Conservation (phyloP, 805 yeast species). For the Metschnikowia hibisci region DNA sequence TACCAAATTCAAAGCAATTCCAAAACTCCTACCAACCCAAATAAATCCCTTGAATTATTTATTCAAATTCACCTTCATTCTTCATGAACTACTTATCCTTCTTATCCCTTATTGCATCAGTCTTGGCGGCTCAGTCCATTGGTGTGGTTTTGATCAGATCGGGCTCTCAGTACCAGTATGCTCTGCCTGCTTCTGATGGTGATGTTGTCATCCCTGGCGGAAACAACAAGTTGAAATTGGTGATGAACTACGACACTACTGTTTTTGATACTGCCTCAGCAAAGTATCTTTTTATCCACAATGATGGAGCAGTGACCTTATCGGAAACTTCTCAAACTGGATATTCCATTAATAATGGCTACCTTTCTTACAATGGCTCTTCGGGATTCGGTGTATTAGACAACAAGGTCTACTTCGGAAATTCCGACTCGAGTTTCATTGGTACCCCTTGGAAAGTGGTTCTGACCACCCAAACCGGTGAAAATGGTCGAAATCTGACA, state of each 20-base stretch:
- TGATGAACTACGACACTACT: constrained; percentile 20
- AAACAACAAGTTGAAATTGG: constrained; percentile 11
- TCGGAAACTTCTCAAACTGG: constrained; percentile 1
- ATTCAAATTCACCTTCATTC: no score
- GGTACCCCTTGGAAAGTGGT: not conserved
- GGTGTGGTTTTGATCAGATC: constrained; percentile 20
- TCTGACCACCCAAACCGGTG: not conserved
- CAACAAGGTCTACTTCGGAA: not conserved
- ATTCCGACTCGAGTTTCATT: not conserved
- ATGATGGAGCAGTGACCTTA: constrained; percentile 3
- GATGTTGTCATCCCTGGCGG: constrained; percentile 7
- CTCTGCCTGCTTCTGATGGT: constrained; percentile 4
- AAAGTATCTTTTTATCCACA: constrained; percentile 12
- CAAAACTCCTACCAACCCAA: no score
- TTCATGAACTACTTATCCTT: constrained; percentile 12
- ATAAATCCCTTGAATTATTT: no score
- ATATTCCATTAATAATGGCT: constrained; percentile 9
- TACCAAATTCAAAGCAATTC: no score
- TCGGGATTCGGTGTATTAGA: not conserved
- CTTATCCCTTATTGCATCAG: constrained; percentile 19
- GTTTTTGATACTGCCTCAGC: constrained; percentile 15
- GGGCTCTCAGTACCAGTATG: constrained; percentile 22
- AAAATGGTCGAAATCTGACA: not conserved
- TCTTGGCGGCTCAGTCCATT: constrained; percentile 21
- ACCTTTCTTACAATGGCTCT: not conserved